Conservation (phyloP, 2,329 filamentous ascomycete species). For the Aspergillus fumigatus region DNA sequence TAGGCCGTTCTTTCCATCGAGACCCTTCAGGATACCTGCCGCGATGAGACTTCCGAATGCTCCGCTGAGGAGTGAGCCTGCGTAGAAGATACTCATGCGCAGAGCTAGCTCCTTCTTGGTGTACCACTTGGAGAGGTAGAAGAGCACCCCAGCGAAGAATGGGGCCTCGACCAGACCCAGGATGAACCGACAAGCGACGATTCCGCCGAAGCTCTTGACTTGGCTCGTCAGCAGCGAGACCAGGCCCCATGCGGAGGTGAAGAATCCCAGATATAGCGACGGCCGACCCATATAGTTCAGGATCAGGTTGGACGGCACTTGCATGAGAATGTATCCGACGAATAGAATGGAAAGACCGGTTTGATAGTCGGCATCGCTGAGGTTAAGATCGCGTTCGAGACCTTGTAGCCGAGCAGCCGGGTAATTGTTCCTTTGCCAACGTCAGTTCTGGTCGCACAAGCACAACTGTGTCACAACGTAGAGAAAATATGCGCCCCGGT, state of each 20-base stretch:
- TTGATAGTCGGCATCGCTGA: conserved; percentile 36
- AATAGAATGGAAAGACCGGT: conserved; percentile 43
- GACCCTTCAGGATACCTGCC: conserved; percentile 46
- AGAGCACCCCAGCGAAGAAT: conserved; percentile 45
- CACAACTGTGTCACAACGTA: neutral
- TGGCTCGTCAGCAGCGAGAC: conserved; percentile 43
- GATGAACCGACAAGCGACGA: conserved; percentile 44
- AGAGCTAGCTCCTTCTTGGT: conserved; percentile 49
- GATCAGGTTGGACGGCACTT: conserved; percentile 45
- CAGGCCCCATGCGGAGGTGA: conserved; percentile 43
- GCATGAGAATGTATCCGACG: conserved; percentile 43
- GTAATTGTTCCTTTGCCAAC: conserved; percentile 41
- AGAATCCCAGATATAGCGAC: conserved; percentile 43
- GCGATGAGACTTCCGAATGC: conserved; percentile 54
- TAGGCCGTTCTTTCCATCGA: conserved; percentile 31
- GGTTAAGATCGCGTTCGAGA: conserved; percentile 33
- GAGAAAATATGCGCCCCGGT: neutral
- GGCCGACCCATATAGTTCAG: conserved; percentile 42
- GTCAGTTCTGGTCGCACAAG: neutral
- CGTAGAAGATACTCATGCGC: conserved; percentile 51
- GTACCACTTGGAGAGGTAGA: conserved; percentile 50
- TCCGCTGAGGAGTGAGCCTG: conserved; percentile 46
- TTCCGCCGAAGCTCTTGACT: conserved; percentile 38
- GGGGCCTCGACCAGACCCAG: conserved; percentile 45
- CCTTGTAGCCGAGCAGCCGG: conserved; percentile 43